Base-by-base conservation (phyloP, 164 flowering plant species). In the Protea cynaroides region DNA sequence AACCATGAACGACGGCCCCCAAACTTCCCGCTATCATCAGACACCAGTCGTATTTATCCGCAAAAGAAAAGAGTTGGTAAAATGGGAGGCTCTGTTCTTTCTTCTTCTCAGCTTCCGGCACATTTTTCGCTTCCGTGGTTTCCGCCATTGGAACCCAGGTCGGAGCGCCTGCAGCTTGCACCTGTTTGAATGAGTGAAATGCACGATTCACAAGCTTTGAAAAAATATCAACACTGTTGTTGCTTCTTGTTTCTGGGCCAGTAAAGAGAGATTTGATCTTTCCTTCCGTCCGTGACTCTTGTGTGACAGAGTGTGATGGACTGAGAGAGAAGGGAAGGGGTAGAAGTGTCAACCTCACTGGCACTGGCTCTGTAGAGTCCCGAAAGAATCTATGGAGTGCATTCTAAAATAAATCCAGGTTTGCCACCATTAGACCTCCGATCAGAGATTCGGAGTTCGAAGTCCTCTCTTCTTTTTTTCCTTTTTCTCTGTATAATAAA, bases 1-100 rank as follows among this genome's bases (percentile, higher is more conserved):
- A 84, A 63, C 99, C 99, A 75, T 95, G 97, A 18, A 95, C 63
- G 7, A 89, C 61, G 22, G 99, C 99, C 7, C 99, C 99, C 0
- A 94, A 4, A 71, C 86, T 86, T 4, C 99, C 99, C 13, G 68
- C 19, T 25, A 56, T 57, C 99, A 95, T 95, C 25, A 95, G 67
- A 3, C 83, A 7, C 62, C 75, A 84, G 69, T 95, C 99, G 59
- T 77, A 86, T 69, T 79, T 81, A 63, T 92, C 97, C 0, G 99
- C 96, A 54, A 92, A 95, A 0, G 94, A 82, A 75, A 95, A 95
- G 13, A 94, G 89, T 78, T 92, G 59, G 62, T 66, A 79, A 69
- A 94, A 94, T 0, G 97, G 84, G 43, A 94, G 65, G 62, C 86
- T 91, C 69, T 89, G 87, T 67, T 89, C 96, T 68, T 87, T 85